phyloP scores from a whole-genome alignment of 2,329 filamentous ascomycete genomes.

The Calonectria ilicicola region DNA sequence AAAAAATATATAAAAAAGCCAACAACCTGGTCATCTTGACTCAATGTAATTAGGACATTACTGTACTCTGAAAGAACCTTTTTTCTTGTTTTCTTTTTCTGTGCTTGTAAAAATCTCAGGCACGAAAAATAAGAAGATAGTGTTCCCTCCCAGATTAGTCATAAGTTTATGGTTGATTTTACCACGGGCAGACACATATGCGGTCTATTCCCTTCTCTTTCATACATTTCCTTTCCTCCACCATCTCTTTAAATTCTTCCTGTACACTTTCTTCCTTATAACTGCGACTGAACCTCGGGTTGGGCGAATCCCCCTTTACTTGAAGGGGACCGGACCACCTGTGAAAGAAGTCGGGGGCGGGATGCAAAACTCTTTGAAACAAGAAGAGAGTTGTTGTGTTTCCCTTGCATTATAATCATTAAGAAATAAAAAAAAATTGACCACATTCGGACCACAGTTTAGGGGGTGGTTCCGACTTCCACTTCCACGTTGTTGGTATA shows the following conservation, averaged over 20 bases:
- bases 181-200: background rate
- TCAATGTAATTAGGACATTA: constrained; percentile 39
- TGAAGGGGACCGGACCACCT: background rate
- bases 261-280: background rate
- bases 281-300: background rate
- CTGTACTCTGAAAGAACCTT: constrained; percentile 11
- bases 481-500: background rate
- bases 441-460: background rate
- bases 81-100: background rate
- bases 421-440: background rate
- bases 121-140: background rate
- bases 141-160: constrained; percentile 38
- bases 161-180: constrained; percentile 27
- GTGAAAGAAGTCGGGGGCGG: too few relatives aligned
- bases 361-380: background rate
- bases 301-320: background rate
- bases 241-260: background rate
- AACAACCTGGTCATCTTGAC: constrained; percentile 2
- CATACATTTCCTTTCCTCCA: background rate
- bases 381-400: background rate
- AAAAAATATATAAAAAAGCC: background rate
- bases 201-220: background rate
- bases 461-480: too few relatives aligned
- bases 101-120: background rate
- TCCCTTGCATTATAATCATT: constrained; percentile 2